A percentile compares a stretch with the other conserved stretches of the same genome.
phyloP scores from a whole-genome alignment of 495 filamentous ascomycete genomes.

The Hypoxylon rickii region DNA sequence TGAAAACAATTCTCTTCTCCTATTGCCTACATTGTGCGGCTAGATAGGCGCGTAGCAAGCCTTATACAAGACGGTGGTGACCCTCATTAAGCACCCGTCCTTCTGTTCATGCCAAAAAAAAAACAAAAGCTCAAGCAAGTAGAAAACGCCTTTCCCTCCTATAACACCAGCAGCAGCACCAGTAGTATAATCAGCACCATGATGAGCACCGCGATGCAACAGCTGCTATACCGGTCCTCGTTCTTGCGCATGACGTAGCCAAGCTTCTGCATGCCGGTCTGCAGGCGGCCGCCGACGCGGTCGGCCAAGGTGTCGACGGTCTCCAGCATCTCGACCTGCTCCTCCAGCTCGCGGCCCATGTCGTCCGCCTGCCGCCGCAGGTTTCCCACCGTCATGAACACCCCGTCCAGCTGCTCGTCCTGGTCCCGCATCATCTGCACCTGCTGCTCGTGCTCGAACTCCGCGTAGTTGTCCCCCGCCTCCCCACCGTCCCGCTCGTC shows the following conservation, averaged over 20 bases:
- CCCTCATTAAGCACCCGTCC: neutral
- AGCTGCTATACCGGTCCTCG: slow-evolving; percentile 89
- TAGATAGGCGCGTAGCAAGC: too few relatives aligned
- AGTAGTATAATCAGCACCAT: slow-evolving; percentile 83
- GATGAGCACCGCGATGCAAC: slow-evolving; percentile 87
- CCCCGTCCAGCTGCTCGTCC: slow-evolving; percentile 88
- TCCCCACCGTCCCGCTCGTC: slow-evolving; percentile 51
- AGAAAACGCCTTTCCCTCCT: slow-evolving; percentile 10
- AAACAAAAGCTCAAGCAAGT: too few relatives aligned
- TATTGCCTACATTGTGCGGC: slow-evolving; percentile 11
- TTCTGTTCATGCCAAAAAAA: neutral
- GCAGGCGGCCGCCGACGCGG: slow-evolving; percentile 82
- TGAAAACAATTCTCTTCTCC: slow-evolving; percentile 1
- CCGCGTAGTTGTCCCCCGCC: slow-evolving; percentile 68
- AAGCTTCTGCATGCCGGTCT: slow-evolving; percentile 83
- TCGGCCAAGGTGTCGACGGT: slow-evolving; percentile 81
- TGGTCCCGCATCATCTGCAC: slow-evolving; percentile 91
- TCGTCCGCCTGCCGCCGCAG: slow-evolving; percentile 85
- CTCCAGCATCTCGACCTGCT: slow-evolving; percentile 81
- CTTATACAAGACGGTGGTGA: slow-evolving; percentile 15
- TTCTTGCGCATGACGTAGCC: slow-evolving; percentile 84
- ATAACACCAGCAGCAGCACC: slow-evolving; percentile 66
- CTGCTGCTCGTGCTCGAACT: slow-evolving; percentile 91
- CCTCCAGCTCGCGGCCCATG: slow-evolving; percentile 95
- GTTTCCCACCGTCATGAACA: slow-evolving; percentile 90